Evolutionary conservation across 495 filamentous ascomycete species (phyloP).

Genomic region (Aspergillus carlsbadensis): DNA sequence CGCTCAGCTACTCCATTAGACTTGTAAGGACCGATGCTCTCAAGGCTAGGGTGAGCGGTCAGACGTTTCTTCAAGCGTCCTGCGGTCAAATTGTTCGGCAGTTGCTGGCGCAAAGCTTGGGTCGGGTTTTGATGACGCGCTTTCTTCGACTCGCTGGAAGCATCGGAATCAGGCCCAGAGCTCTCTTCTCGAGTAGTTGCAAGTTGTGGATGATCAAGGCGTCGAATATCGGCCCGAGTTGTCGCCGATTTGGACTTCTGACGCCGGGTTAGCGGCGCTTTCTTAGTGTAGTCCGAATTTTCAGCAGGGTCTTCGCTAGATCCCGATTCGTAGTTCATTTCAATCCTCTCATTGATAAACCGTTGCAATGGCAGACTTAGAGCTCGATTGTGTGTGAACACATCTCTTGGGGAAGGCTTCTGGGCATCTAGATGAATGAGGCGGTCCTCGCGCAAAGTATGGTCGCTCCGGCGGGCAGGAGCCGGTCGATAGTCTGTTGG

Average conservation of each 20-base stretch:
- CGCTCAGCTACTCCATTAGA: constrained; percentile 10
- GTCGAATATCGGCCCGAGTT: constrained; percentile 14
- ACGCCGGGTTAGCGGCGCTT: not conserved
- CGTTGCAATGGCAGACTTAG: constrained; percentile 46
- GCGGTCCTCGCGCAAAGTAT: constrained; percentile 37
- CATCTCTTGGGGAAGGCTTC: constrained; percentile 23
- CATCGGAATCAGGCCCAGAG: constrained; percentile 1
- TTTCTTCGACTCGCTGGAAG: constrained; percentile 4
- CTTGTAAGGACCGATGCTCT: constrained; percentile 36
- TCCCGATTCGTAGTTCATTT: constrained; percentile 27
- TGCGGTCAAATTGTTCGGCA: constrained; percentile 26
- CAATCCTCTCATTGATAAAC: constrained; percentile 46
- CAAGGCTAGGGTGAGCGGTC: constrained; percentile 39
- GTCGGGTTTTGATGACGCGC: constrained; percentile 17
- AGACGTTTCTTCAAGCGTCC: constrained; percentile 31
- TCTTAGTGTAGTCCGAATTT: constrained; percentile 1
- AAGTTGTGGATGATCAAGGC: constrained; percentile 17
- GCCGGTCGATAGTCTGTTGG: constrained; percentile 18
- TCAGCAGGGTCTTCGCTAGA: constrained; percentile 8
- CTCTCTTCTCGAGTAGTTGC: constrained; percentile 20
- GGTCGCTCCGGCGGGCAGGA: constrained; percentile 22
- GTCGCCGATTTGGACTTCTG: constrained; percentile 10
- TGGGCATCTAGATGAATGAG: constrained; percentile 30
- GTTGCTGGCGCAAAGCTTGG: constrained; percentile 16
- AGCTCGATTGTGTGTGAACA: constrained; percentile 31